These are phyloP conservation scores for Lachnellula arida DNA, from an alignment of 2,329 filamentous ascomycete genomes.

Conservation along the genomic window DNA sequence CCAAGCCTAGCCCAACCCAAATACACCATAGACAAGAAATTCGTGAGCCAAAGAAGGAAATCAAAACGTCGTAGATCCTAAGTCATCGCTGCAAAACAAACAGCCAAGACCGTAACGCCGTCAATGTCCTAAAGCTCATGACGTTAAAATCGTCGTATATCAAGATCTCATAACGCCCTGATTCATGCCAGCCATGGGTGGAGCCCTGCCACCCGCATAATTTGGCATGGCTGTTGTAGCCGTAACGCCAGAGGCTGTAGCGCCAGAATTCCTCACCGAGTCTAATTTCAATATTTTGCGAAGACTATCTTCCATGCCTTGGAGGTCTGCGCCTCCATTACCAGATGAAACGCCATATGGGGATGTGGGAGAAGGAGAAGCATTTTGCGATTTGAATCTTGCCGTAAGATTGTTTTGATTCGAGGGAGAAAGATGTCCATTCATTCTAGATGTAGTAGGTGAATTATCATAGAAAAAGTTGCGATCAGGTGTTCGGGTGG, in stretches of 20 bases:
- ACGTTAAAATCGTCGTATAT: conserved; percentile 12
- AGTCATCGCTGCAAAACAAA: conserved; percentile 2
- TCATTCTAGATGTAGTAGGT: conserved; percentile 20
- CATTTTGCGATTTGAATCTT: conserved; percentile 10
- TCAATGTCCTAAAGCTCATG: conserved; percentile 8
- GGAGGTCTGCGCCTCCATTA: conserved; percentile 22
- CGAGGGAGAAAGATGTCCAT: conserved; percentile 14
- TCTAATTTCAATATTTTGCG: conserved; percentile 32
- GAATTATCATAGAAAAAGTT: conserved; percentile 16
- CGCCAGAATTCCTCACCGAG: conserved; percentile 17
- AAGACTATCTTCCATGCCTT: conserved; percentile 32
- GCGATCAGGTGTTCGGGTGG: conserved; percentile 23
- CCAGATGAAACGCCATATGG: conserved; percentile 17
- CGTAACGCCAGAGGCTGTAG: conserved; percentile 6
- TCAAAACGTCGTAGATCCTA: conserved; percentile 7
- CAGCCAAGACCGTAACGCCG: conserved; percentile 12
- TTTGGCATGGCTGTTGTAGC: conserved; percentile 18
- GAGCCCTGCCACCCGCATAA: conserved; percentile 22
- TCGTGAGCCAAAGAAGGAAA: conserved; percentile 9
- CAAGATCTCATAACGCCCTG: conserved; percentile 26
- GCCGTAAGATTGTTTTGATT: conserved; percentile 12
- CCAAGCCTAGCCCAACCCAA: conserved; percentile 2
- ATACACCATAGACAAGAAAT: conserved; percentile 9
- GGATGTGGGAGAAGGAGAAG: conserved; percentile 16
- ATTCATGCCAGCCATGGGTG: conserved; percentile 23